Percentiles rank a stretch among this genome's conserved stretches.
phyloP scores from a whole-genome alignment of 805 yeast genomes.

The Spathaspora hagerdaliae region DNA sequence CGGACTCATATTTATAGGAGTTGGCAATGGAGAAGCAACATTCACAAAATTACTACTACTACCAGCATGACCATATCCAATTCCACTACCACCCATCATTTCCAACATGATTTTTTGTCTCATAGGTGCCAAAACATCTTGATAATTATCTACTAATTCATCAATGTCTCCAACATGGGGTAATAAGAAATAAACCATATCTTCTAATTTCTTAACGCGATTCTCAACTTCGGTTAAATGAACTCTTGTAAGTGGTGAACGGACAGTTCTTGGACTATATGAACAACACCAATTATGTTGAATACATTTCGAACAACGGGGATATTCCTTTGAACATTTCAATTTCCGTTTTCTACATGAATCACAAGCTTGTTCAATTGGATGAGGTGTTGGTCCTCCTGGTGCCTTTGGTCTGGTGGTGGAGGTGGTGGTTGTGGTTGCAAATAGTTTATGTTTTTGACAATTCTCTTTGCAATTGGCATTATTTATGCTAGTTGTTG shows the following conservation, averaged over 20 bases:
- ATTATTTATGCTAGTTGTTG: background rate
- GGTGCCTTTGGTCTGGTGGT: background rate
- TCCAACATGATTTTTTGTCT: conserved; percentile 2
- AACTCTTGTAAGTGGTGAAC: conserved; percentile 80
- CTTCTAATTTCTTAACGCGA: conserved; percentile 26
- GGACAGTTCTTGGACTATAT: conserved; percentile 71
- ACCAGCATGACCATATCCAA: too few relatives aligned
- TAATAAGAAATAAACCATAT: conserved; percentile 27
- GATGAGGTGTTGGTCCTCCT: conserved; percentile 4
- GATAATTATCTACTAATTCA: conserved; percentile 11
- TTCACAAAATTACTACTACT: background rate
- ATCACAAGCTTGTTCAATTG: conserved; percentile 68
- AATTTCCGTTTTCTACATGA: conserved; percentile 78
- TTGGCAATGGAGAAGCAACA: conserved; percentile 1
- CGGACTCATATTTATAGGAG: conserved; percentile 2
- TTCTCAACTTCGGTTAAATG: conserved; percentile 74
- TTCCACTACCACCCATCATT: background rate
- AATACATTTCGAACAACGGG: conserved; percentile 71
- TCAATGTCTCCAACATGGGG: conserved; percentile 20
- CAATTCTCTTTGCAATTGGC: background rate
- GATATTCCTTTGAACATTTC: conserved; percentile 75
- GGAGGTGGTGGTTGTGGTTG: background rate
- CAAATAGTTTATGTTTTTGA: background rate
- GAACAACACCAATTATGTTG: conserved; percentile 71
- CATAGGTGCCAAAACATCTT: conserved; percentile 8